Conservation (phyloP, 1,139 yeast species). For the Geotrichum restrictum region DNA sequence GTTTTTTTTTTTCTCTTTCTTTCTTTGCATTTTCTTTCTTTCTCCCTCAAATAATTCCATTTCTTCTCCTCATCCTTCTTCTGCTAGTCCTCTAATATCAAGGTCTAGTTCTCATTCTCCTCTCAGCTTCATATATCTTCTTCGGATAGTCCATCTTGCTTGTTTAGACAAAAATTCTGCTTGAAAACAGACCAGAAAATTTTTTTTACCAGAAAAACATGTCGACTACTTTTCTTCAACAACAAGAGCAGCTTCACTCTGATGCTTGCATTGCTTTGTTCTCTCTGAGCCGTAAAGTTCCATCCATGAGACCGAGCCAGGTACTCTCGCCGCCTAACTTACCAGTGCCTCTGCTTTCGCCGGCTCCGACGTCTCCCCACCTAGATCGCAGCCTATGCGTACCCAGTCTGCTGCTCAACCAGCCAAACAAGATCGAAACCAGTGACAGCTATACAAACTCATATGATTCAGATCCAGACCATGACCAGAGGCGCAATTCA, state of each 20-base stretch:
- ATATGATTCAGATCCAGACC: neutral
- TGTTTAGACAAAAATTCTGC: too few relatives aligned
- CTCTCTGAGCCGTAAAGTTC: neutral
- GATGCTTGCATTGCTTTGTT: slow-evolving; percentile 13
- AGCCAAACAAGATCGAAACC: too few relatives aligned
- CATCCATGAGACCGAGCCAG: neutral
- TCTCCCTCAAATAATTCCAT: slow-evolving; percentile 1
- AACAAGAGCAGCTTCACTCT: slow-evolving; percentile 8
- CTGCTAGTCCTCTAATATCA: neutral
- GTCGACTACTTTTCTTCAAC: neutral
- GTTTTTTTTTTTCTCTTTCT: slow-evolving; percentile 2
- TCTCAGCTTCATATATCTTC: neutral
- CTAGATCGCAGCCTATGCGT: neutral
- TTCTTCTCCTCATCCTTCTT: neutral
- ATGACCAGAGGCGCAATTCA: neutral
- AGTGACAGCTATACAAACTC: neutral
- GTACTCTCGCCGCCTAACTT: neutral
- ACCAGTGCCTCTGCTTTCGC: slow-evolving; percentile 7
- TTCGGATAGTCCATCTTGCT: neutral
- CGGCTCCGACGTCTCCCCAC: slow-evolving; percentile 2
- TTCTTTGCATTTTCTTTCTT: slow-evolving; percentile 6
- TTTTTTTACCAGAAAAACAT: neutral
- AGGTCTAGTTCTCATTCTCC: neutral
- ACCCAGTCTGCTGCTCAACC: neutral
- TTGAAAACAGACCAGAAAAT: slow-evolving; percentile 3